Conservation (phyloP, 2,329 filamentous ascomycete genomes). For the Davidsoniella australis region DNA sequence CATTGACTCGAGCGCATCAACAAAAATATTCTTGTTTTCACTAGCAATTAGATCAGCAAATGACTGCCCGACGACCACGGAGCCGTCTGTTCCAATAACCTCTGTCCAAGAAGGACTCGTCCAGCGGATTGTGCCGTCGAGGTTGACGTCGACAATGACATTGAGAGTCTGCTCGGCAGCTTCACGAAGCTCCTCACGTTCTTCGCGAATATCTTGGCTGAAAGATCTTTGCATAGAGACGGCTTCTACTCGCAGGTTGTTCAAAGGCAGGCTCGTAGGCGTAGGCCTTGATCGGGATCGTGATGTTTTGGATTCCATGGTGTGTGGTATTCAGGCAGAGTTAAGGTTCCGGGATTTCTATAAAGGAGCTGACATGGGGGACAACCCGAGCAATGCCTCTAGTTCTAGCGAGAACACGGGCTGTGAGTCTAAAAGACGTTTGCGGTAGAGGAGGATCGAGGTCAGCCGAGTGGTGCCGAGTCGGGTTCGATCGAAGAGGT, state of each 20-base stretch:
- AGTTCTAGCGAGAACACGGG: no score
- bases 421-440: no score
- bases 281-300: slow-evolving; percentile 4
- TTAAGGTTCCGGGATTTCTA: not conserved
- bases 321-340: slow-evolving; percentile 2
- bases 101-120: slow-evolving; percentile 93
- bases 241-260: slow-evolving; percentile 32
- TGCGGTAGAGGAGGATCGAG: no score
- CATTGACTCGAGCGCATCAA: slow-evolving; percentile 73
- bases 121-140: slow-evolving; percentile 85
- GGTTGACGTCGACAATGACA: slow-evolving; percentile 82
- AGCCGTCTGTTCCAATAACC: slow-evolving; percentile 64
- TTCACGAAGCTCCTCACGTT: slow-evolving; percentile 84
- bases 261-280: slow-evolving; percentile 20
- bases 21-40: slow-evolving; percentile 65
- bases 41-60: slow-evolving; percentile 66
- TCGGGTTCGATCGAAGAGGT: no score
- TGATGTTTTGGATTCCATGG: slow-evolving; percentile 3
- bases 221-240: slow-evolving; percentile 47
- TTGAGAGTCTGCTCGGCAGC: slow-evolving; percentile 94
- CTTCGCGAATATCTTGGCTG: slow-evolving; percentile 80
- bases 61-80: slow-evolving; percentile 55
- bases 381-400: no score
- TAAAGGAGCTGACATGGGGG: no score
- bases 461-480: no score